A percentile compares a stretch with the other conserved stretches of the same genome.
Conservation (phyloP, 441 rosid species). For the Aquilaria agallochum region DNA sequence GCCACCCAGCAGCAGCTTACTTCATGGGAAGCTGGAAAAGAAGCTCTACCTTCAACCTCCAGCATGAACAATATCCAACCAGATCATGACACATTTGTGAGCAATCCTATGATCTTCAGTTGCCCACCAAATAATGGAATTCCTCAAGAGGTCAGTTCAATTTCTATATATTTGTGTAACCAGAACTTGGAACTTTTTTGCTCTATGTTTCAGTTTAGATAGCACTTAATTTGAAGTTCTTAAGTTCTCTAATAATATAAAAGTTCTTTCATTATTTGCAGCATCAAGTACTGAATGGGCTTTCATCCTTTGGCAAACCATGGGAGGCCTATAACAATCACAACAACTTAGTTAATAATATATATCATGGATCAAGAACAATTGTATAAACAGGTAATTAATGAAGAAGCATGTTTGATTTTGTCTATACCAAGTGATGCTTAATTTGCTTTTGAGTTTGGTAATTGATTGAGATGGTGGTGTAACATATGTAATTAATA, state of each 20-base stretch:
- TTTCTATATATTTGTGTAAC: background rate
- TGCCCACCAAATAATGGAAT: slow-evolving; percentile 34
- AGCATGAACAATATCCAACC: slow-evolving; percentile 9
- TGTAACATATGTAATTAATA: too few species aligned
- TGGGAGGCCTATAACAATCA: slow-evolving; percentile 34
- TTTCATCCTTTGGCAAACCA: slow-evolving; percentile 32
- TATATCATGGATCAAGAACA: too few species aligned
- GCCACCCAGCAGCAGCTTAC: slow-evolving; percentile 18
- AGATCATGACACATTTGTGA: slow-evolving; percentile 23
- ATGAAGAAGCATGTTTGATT: too few species aligned
- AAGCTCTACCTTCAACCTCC: slow-evolving; percentile 16
- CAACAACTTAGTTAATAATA: slow-evolving; percentile 4
- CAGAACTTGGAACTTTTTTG: background rate
- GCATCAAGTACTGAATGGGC: slow-evolving; percentile 31
- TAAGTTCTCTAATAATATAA: too few species aligned
- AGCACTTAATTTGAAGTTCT: background rate
- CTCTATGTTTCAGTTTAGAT: background rate
- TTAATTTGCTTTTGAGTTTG: too few species aligned
- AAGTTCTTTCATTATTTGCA: slow-evolving; percentile 19
- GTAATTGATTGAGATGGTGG: too few species aligned
- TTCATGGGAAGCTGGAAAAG: slow-evolving; percentile 31
- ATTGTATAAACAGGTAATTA: too few species aligned
- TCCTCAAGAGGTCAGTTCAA: slow-evolving; percentile 42
- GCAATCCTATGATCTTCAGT: slow-evolving; percentile 32
- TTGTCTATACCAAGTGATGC: too few species aligned